A percentile compares a stretch with the other conserved stretches of the same genome.
These are phyloP conservation scores for Syzygium aqueum DNA, from an alignment of 345 rosid genomes.

Conservation along the genomic window DNA sequence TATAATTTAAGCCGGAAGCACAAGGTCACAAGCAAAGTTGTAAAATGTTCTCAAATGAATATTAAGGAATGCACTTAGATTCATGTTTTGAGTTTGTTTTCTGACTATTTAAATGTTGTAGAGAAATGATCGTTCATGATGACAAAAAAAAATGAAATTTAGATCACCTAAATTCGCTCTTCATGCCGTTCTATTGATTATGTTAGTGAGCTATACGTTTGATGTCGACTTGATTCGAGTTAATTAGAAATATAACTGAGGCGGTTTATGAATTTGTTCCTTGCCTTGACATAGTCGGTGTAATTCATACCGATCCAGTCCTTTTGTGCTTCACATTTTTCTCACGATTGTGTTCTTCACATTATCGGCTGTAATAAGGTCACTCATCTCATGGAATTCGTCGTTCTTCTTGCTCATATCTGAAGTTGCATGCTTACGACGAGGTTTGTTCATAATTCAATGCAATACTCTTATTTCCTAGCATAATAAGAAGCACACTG, in stretches of 20 bases:
- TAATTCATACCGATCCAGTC: neutral
- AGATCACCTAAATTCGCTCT: neutral
- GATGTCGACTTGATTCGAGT: neutral
- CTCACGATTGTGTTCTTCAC: neutral
- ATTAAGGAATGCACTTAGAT: neutral
- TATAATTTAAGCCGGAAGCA: neutral
- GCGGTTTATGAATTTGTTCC: neutral
- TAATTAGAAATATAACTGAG: neutral
- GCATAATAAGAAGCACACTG: too few relatives aligned
- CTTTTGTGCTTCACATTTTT: neutral
- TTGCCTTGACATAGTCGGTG: neutral
- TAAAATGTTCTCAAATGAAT: neutral
- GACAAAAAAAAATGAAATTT: neutral
- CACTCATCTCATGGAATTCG: neutral
- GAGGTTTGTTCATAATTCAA: too few relatives aligned
- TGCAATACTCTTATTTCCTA: too few relatives aligned
- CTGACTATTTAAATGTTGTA: neutral
- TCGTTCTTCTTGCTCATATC: neutral
- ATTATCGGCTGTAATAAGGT: neutral
- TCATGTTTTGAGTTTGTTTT: neutral
- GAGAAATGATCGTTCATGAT: fast-evolving
- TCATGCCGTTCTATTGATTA: neutral
- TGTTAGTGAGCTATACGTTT: neutral
- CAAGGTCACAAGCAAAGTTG: neutral
- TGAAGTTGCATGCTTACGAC: neutral